Conservation (phyloP, 768 basidiomycete species). For the Leccinellum luteum region DNA sequence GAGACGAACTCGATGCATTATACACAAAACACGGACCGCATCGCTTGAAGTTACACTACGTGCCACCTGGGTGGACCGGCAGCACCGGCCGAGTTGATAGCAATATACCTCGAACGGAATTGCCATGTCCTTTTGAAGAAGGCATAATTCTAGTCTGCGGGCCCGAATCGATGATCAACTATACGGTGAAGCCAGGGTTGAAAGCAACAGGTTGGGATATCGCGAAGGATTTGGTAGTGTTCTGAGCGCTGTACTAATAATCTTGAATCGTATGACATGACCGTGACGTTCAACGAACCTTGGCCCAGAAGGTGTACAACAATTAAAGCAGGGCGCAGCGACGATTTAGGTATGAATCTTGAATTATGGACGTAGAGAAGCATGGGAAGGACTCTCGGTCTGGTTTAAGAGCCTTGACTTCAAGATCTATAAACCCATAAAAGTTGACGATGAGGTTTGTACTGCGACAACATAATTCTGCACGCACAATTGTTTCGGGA, state of each 20-base stretch:
- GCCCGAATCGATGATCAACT: slow-evolving; percentile 41
- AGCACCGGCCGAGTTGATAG: slow-evolving; percentile 41
- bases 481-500: no score
- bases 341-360: no score
- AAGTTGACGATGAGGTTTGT: no score
- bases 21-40: slow-evolving; percentile 22
- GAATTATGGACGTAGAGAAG: no score
- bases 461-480: no score
- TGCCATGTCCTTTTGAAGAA: slow-evolving; percentile 40
- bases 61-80: slow-evolving; percentile 39
- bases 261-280: background rate
- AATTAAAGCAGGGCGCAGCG: background rate
- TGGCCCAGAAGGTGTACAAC: background rate
- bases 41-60: slow-evolving; percentile 44
- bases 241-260: slow-evolving; percentile 22
- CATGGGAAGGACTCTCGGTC: no score
- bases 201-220: slow-evolving; percentile 37
- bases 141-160: slow-evolving; percentile 50
- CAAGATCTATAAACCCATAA: no score
- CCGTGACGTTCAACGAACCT: background rate
- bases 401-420: no score
- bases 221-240: slow-evolving; percentile 32
- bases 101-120: slow-evolving; percentile 36
- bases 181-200: slow-evolving; percentile 32
- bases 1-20: slow-evolving; percentile 45